These are phyloP conservation scores for Suhomyces emberorum DNA, from an alignment of 805 yeast genomes.

Conservation along the genomic window DNA sequence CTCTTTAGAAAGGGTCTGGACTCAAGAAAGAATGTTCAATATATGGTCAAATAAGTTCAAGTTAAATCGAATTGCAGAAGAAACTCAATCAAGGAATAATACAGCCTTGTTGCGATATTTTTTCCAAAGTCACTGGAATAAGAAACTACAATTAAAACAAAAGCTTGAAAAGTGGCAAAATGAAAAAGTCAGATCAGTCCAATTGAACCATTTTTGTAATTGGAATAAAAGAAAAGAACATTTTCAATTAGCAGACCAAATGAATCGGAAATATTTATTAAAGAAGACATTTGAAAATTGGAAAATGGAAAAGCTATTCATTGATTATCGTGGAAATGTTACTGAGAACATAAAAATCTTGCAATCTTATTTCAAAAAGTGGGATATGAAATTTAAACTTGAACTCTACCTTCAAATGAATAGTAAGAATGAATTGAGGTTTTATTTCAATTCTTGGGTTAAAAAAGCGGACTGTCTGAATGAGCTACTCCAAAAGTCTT, in stretches of 20 bases:
- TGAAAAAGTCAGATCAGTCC: conserved; percentile 5
- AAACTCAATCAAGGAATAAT: conserved; percentile 7
- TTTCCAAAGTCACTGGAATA: conserved; percentile 15
- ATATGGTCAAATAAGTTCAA: conserved; percentile 12
- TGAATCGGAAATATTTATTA: no score
- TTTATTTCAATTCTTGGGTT: no score
- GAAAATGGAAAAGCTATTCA: no score
- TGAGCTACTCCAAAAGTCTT: no score
- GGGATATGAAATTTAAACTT: no score
- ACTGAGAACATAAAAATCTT: no score
- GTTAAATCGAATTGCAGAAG: conserved; percentile 1
- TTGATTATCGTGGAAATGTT: no score
- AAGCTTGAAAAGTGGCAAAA: conserved; percentile 1
- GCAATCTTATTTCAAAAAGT: no score
- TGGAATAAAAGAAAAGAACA: conserved; percentile 14
- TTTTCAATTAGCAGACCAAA: conserved; percentile 12
- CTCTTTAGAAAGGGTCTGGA: conserved; percentile 14
- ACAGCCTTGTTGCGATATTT: conserved; percentile 6
- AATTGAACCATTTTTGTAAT: conserved; percentile 4
- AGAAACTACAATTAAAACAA: conserved; percentile 4
- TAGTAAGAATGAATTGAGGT: no score
- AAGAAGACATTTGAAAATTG: background rate
- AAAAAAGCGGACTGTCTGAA: no score
- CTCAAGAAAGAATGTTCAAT: conserved; percentile 12
- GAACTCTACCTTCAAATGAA: no score